Percentiles rank a stretch among this genome's conserved stretches.
phyloP scores from a whole-genome alignment of 1,284 basidiomycete species.

The Tausonia pullulans region DNA sequence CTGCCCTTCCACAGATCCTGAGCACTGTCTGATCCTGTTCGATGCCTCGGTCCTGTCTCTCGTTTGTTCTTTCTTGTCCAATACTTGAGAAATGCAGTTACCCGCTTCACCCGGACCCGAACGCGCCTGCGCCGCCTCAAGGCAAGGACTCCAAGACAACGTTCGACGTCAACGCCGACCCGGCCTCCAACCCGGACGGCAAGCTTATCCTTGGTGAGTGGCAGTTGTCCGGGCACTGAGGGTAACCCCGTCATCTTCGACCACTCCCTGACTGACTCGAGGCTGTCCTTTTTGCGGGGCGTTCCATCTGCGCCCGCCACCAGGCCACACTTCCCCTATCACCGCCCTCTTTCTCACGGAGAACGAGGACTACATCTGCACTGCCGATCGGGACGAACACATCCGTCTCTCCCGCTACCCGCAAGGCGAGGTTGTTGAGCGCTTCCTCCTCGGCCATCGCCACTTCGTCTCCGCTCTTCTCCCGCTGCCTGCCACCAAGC shows the following conservation, averaged over 20 bases:
- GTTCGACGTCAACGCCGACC: slow-evolving; percentile 55
- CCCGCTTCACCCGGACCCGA: slow-evolving; percentile 22
- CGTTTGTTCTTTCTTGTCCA: neutral
- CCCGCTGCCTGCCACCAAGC: slow-evolving; percentile 45
- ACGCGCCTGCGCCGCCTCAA: slow-evolving; percentile 13
- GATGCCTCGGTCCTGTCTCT: neutral
- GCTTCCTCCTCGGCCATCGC: slow-evolving; percentile 67
- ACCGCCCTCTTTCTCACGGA: slow-evolving; percentile 55
- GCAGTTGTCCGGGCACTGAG: slow-evolving; percentile 11
- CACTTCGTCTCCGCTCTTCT: slow-evolving; percentile 76
- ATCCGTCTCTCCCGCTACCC: slow-evolving; percentile 84
- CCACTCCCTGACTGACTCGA: neutral
- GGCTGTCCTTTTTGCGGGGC: neutral
- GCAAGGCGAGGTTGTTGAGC: slow-evolving; percentile 66
- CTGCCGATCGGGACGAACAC: slow-evolving; percentile 85
- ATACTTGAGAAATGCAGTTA: slow-evolving; percentile 14
- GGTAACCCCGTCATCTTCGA: neutral
- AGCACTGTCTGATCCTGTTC: neutral
- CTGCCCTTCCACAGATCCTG: neutral
- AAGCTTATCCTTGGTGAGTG: slow-evolving; percentile 50
- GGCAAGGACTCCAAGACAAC: slow-evolving; percentile 2
- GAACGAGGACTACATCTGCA: slow-evolving; percentile 63
- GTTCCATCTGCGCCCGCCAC: slow-evolving; percentile 11
- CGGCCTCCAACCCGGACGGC: slow-evolving; percentile 48
- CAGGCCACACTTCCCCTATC: slow-evolving; percentile 67